A percentile compares a stretch with the other conserved stretches of the same genome.
phyloP scores from a whole-genome alignment of 352 stramenopile species.

The Globisporangium carolinianum region DNA sequence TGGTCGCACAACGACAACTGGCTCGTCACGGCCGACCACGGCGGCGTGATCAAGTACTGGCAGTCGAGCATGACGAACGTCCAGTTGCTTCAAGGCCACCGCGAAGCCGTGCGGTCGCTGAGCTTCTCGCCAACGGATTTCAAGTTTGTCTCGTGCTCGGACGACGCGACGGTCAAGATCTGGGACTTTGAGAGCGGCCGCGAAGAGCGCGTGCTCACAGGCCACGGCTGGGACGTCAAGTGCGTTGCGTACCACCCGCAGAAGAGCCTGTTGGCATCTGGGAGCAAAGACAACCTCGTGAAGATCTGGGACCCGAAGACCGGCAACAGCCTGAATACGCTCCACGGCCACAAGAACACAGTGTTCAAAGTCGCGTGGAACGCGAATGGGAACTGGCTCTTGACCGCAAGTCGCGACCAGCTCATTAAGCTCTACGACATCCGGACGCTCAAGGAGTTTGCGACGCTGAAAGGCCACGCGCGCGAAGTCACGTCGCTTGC shows the following conservation, averaged over 20 bases:
- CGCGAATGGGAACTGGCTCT: conserved; percentile 96
- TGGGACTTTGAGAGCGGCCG: conserved; percentile 87
- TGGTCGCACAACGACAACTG: conserved; percentile 90
- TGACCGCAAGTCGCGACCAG: conserved; percentile 95
- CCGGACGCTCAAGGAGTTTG: conserved; percentile 93
- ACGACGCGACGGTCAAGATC: conserved; percentile 95
- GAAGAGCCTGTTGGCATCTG: conserved; percentile 91
- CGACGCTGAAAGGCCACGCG: conserved; percentile 93
- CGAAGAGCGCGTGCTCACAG: conserved; percentile 92
- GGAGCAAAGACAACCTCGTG: conserved; percentile 96
- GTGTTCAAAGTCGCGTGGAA: conserved; percentile 98
- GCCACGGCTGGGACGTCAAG: conserved; percentile 98
- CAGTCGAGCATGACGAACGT: conserved; percentile 88
- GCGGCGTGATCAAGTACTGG: conserved; percentile 91
- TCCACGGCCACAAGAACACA: conserved; percentile 98
- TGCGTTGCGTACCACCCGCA: conserved; percentile 94
- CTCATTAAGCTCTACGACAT: conserved; percentile 99
- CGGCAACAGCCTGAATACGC: conserved; percentile 88
- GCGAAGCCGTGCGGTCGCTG: conserved; percentile 91
- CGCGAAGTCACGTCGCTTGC: conserved; percentile 95
- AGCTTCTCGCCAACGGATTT: conserved; percentile 96
- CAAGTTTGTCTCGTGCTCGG: conserved; percentile 97
- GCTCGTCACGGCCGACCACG: conserved; percentile 87
- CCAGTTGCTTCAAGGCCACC: conserved; percentile 76
- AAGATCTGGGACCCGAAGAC: conserved; percentile 98